Base-by-base conservation (phyloP, 352 stramenopile species). In the Phytophthora pistaciae region DNA sequence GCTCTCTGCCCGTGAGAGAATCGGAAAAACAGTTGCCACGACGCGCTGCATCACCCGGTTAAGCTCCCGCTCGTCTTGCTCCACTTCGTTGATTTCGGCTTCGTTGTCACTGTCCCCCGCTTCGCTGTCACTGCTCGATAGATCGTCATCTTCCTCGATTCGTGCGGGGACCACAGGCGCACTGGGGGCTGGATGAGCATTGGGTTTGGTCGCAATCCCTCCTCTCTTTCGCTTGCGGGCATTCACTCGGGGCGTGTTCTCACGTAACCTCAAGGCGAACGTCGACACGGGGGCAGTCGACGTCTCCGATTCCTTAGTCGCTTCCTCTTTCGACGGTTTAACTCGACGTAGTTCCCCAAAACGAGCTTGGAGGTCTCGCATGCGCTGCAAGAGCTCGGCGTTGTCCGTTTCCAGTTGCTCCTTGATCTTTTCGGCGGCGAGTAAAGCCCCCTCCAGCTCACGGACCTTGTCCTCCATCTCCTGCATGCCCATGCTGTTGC, bases 401-500 rank as follows among this genome's bases (percentile, higher is more conserved):
- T 93, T 91, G 56, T 93, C 85, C 6, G 59, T 48, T 66, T 93
- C 78, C 38, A 91, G 78, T 33, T 82, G 73, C 25, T 74, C 66
- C 9, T 77, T 77, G 11, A 62, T 66, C 1, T 25, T 62, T 53
- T 85, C 64, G 5, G 82, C 66, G 1, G 75, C 77, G 0, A 65
- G 58, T 29, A 84, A 68, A 16, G 73, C 78, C 0, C 61, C 57
- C 29, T 91, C 76, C 1, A 84, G 69, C 9, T 80, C 56, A 16
- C 77, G 54, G 7, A 87, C 53, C 44, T 80, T 82, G 29, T 59
- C 54, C 13, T 87, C 79, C n/a, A 91, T 60, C 21, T 79, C 76
- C 23, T 83, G 71, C 20, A 80, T 59, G 31, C 86, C 75, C 56
- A 81, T 87, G 29, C 13, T 67, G 23, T 16, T 66, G 29, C 40